These are phyloP conservation scores for Sarocladium kiliense DNA, from an alignment of 2,329 filamentous ascomycete genomes.

Conservation along the genomic window DNA sequence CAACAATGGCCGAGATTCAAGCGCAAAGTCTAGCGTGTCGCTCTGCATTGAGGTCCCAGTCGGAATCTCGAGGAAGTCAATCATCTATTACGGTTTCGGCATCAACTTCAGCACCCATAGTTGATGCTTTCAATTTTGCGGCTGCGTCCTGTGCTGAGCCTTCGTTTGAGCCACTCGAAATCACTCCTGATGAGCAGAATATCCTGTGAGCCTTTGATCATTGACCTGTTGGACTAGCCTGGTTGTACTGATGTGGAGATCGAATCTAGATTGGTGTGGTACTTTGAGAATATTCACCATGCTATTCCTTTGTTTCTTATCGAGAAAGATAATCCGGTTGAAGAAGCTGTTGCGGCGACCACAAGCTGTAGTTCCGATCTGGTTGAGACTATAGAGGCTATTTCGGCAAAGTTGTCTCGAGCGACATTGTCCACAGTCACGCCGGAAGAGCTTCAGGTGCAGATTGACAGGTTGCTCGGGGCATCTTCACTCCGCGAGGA, in stretches of 20 bases:
- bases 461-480: slow-evolving; percentile 7
- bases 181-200: neutral
- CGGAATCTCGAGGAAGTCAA: too few relatives aligned
- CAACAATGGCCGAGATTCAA: too few relatives aligned
- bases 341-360: neutral
- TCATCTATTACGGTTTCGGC: too few relatives aligned
- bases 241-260: too few relatives aligned
- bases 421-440: neutral
- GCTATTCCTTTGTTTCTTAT: neutral
- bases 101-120: too few relatives aligned
- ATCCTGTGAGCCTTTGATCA: neutral
- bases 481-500: neutral
- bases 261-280: too few relatives aligned
- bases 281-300: slow-evolving; percentile 3
- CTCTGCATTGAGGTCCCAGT: too few relatives aligned
- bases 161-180: neutral
- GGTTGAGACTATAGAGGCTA: neutral
- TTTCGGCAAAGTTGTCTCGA: slow-evolving; percentile 1
- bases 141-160: neutral
- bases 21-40: too few relatives aligned
- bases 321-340: neutral
- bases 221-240: too few relatives aligned
- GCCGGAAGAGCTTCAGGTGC: neutral
- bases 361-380: neutral
- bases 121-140: neutral